These are phyloP conservation scores for Sclerotinia sclerotiorum DNA, from an alignment of 2,329 filamentous ascomycete genomes.

Conservation along the genomic window DNA sequence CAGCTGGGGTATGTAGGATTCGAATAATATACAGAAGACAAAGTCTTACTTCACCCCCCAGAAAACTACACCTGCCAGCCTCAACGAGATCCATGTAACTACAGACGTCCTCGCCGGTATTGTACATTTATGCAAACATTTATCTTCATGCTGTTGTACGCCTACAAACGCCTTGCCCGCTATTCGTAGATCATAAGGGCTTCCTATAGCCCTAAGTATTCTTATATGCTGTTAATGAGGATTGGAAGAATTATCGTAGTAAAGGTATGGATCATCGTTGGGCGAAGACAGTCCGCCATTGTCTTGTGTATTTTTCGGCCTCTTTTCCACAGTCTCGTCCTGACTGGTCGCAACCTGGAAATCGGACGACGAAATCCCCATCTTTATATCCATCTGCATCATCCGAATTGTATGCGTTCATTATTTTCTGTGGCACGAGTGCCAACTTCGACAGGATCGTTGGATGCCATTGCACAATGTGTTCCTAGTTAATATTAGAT, in stretches of 20 bases:
- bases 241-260: slow-evolving; percentile 28
- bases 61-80: slow-evolving; percentile 35
- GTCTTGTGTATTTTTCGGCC: slow-evolving; percentile 47
- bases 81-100: slow-evolving; percentile 31
- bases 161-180: slow-evolving; percentile 37
- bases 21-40: slow-evolving; percentile 36
- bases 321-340: slow-evolving; percentile 69
- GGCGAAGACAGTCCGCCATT: slow-evolving; percentile 40
- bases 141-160: slow-evolving; percentile 29
- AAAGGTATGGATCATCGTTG: slow-evolving; percentile 26
- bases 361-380: slow-evolving; percentile 81
- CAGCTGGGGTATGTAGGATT: slow-evolving; percentile 35
- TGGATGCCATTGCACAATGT: slow-evolving; percentile 94
- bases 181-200: slow-evolving; percentile 36
- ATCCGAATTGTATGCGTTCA: slow-evolving; percentile 73
- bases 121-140: slow-evolving; percentile 35
- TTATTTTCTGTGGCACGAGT: slow-evolving; percentile 77
- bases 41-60: slow-evolving; percentile 26
- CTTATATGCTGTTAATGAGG: slow-evolving; percentile 23
- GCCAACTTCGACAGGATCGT: slow-evolving; percentile 89
- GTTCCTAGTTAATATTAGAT: slow-evolving; percentile 57
- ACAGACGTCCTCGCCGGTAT: slow-evolving; percentile 30
- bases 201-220: slow-evolving; percentile 26
- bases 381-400: slow-evolving; percentile 68
- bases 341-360: slow-evolving; percentile 64